Base-by-base conservation (phyloP, 2,329 filamentous ascomycete genomes). In the Alternaria gansuensis region DNA sequence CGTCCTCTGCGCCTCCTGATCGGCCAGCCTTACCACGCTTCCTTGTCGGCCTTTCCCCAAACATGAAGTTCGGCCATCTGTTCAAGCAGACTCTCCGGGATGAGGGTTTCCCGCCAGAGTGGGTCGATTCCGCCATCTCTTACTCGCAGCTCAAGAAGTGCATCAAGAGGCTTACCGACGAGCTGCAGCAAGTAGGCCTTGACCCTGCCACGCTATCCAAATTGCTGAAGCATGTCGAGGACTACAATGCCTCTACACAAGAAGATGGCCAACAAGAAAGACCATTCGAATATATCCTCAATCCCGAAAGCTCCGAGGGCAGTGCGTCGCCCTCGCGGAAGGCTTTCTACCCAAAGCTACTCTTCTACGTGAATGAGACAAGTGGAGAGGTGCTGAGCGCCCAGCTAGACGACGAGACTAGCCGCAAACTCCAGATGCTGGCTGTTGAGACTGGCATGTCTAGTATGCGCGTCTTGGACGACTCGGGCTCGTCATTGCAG, bases 141-240 rank as follows among this genome's bases (percentile, higher is more conserved):
- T 96, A 96, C 75, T 85, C 89, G 43, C 87, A 92, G 76, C 85
- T 96, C 56, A 96, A 96, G 79, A 96, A 96, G 80, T 91, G 90
- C 78, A 89, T 96, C 73, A 94, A 93, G 74, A 89, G 88, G 73
- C 88, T 96, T 49, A 86, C 89, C 64, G 80, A 81, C 51, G 91
- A 96, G 80, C 83, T 96, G 51, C 80, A 83, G 39, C 83, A 84
- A 33, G 80, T 94, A 13, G 92, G 92, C 7, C 85, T 96, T 29
- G 89, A 91, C 64, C 85, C 86, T 4, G 84, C 88, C 9, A 92
- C 89, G 2, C 80, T 96, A 54, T 83, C 87, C 45, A 84, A 85
- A 57, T 82, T 95, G 28, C 82, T 90, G 54, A 82, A 70, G 76
- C 81, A 75, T 39, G 75, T 77, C 43, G 76, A 78, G 58, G 71